Evolutionary conservation across 179 eudicot species (phyloP), one percentile per base, ranked within the genome.

Genomic region (Heliamphora pulchella): DNA sequence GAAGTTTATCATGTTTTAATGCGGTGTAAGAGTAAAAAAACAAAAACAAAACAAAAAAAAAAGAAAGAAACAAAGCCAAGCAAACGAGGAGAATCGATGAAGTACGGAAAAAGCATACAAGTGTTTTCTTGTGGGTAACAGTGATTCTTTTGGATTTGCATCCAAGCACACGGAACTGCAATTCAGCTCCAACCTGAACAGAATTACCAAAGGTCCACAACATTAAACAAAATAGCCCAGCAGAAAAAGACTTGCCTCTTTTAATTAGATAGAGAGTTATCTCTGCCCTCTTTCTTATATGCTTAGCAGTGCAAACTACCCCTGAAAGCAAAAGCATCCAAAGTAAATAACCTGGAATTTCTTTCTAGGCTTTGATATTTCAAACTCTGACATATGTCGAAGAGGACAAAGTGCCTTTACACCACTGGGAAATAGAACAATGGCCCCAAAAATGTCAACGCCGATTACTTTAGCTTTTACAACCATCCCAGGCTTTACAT

Each of bases 391-490:
- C 99, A 96, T 96, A 79, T 96, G 99, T 68, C 88, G 90, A 78
- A 94, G 89, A 72, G 99, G 99, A 84, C 99, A 96, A 73, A 92
- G 96, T 54, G 99, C 99, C 90, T 96, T 96, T 82, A 96, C 91
- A 75, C 99, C 99, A 78, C 97, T 89, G 78, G 92, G 88, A 80
- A 96, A 87, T 81, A 91, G 97, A 82, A 96, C 93, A 78, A 92
- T 83, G 59, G 97, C 98, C 78, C 93, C 94, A 31, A 86, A 82
- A 77, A 82, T 86, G 72, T 89, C 89, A 48, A 96, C 91, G 81
- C 80, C 83, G 83, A 92, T 81, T 74, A 92, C 90, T 88, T 89
- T 96, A 76, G 92, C 99, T 86, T 88, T 96, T 66, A 96, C 92
- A 81, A 90, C 88, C 98, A 96, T 96, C 68, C 99, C 99, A 58